Evolutionary conservation across 169 alveolate genomes (phyloP).

Genomic region (Besnoitia besnoiti): DNA sequence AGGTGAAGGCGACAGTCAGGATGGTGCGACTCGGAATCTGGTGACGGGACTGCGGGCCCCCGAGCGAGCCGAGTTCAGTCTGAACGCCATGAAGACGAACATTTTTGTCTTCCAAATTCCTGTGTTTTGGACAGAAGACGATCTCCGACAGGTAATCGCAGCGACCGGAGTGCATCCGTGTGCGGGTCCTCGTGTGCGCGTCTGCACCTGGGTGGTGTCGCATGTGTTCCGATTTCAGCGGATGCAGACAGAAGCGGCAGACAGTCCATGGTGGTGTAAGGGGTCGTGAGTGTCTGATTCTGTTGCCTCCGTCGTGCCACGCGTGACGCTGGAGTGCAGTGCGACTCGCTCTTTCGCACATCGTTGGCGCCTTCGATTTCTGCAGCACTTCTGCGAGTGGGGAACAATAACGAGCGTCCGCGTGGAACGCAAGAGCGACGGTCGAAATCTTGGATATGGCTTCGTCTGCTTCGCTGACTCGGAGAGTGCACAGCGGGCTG

Average conservation of each 20-base stretch:
- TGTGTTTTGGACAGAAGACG: neutral
- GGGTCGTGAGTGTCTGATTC: neutral
- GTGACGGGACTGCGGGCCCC: neutral
- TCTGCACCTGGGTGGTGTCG: too few relatives aligned
- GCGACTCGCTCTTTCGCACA: too few relatives aligned
- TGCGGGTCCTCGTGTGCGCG: too few relatives aligned
- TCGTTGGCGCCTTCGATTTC: neutral
- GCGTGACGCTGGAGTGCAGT: neutral
- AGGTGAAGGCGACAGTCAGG: neutral
- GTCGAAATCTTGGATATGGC: slow-evolving; percentile 16
- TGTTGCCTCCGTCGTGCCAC: neutral
- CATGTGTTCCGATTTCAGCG: too few relatives aligned
- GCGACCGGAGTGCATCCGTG: too few relatives aligned
- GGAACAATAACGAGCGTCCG: slow-evolving; percentile 33
- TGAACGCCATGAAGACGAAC: neutral
- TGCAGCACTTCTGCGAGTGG: slow-evolving; percentile 33
- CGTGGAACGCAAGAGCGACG: slow-evolving; percentile 18
- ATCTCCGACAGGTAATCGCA: neutral
- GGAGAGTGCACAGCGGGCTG: slow-evolving; percentile 20
- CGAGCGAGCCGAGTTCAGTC: neutral
- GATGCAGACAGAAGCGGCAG: too few relatives aligned
- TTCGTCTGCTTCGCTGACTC: slow-evolving; percentile 32
- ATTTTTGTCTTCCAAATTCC: slow-evolving; percentile 31
- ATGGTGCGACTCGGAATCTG: neutral
- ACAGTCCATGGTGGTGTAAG: too few relatives aligned